These are phyloP conservation scores for Zygosaccharomyces pseudorouxii DNA, from an alignment of 805 yeast genomes.

Conservation along the genomic window DNA sequence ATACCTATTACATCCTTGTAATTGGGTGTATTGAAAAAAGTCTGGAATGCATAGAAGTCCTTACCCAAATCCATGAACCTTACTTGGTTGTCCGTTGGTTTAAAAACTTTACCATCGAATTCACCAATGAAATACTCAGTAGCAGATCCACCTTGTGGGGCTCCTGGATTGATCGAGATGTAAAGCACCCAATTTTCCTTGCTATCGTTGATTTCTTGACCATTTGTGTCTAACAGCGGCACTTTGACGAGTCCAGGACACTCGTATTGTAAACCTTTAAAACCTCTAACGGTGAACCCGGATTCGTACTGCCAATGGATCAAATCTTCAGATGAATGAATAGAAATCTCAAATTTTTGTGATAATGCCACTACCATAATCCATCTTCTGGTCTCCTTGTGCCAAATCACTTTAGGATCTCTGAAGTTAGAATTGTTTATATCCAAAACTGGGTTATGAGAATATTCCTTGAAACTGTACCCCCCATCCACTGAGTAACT, in stretches of 20 bases:
- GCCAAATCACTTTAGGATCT: conserved; percentile 39
- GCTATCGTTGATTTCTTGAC: conserved; percentile 1
- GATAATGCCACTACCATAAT: conserved; percentile 31
- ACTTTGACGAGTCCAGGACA: conserved; percentile 39
- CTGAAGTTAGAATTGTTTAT: conserved; percentile 32
- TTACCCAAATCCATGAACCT: conserved; percentile 36
- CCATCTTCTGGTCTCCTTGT: conserved; percentile 32
- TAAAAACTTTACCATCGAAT: conserved; percentile 39
- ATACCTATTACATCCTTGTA: conserved; percentile 33
- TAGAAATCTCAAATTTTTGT: conserved; percentile 30
- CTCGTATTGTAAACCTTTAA: conserved; percentile 39
- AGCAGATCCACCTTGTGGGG: conserved; percentile 39
- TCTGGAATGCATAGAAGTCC: conserved; percentile 40
- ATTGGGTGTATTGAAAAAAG: conserved; percentile 30
- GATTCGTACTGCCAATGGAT: conserved; percentile 31
- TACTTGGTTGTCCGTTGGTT: conserved; percentile 29
- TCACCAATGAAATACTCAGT: conserved; percentile 41
- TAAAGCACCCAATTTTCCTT: conserved; percentile 38
- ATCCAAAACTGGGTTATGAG: conserved; percentile 34
- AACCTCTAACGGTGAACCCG: conserved; percentile 27
- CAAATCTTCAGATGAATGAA: conserved; percentile 30
- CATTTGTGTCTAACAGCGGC: conserved; percentile 20
- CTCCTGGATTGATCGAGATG: conserved; percentile 41
- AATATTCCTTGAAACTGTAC: conserved; percentile 31
- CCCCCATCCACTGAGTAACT: conserved; percentile 39